phyloP scores from a whole-genome alignment of 306 rosid genomes.

The Urtica urens region DNA sequence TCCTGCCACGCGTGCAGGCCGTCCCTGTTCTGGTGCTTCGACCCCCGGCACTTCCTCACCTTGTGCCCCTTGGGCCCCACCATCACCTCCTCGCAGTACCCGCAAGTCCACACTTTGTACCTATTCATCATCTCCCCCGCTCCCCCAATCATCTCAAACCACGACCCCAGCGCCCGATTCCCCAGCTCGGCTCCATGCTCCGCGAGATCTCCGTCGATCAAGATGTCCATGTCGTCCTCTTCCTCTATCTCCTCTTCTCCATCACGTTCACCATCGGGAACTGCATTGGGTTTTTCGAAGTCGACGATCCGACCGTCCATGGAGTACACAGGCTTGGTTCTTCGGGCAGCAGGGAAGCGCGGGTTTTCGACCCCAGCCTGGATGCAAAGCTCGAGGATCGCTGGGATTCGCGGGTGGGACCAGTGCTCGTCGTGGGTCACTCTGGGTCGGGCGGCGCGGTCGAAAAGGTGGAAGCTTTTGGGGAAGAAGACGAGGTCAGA shows the following conservation, averaged over 20 bases:
- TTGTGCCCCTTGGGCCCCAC: constrained; percentile 89
- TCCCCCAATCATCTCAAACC: constrained; percentile 68
- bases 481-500: constrained; percentile 49
- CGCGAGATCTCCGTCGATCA: constrained; percentile 19
- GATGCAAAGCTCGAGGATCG: constrained; percentile 70
- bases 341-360: constrained; percentile 54
- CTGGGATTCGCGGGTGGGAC: constrained; percentile 46
- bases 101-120: constrained; percentile 60
- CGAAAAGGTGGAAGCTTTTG: constrained; percentile 69
- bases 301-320: constrained; percentile 87
- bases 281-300: constrained; percentile 41
- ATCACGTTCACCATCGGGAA: constrained; percentile 16
- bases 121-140: constrained; percentile 64
- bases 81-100: constrained; percentile 76
- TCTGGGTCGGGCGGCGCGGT: constrained; percentile 79
- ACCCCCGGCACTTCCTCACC: constrained; percentile 74
- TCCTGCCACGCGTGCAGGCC: constrained; percentile 96
- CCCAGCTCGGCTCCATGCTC: constrained; percentile 39
- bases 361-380: constrained; percentile 71
- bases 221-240: constrained; percentile 14
- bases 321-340: constrained; percentile 67
- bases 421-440: constrained; percentile 62
- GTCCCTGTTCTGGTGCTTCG: constrained; percentile 79
- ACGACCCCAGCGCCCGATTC: constrained; percentile 38
- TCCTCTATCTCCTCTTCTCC: constrained; percentile 14